Conservation (phyloP, 2,329 filamentous ascomycete genomes). For the Drechslera avenae region DNA sequence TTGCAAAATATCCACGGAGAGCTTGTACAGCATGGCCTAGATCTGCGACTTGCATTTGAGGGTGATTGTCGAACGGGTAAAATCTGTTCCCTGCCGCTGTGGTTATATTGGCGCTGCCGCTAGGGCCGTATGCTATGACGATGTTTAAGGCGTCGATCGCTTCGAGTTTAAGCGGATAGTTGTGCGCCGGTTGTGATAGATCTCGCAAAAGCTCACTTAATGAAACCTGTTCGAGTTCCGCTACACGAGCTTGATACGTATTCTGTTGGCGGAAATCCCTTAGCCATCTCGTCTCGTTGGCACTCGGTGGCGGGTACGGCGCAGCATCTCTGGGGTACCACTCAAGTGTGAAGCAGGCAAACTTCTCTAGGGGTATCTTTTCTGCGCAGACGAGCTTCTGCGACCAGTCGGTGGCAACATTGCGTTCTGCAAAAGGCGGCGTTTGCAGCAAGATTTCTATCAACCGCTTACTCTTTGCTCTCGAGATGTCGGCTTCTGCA, state of each 20-base stretch:
- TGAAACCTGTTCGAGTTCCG: constrained; percentile 32
- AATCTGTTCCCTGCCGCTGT: constrained; percentile 59
- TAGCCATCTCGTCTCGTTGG: constrained; percentile 9
- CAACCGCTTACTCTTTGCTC: constrained; percentile 55
- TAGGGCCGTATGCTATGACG: constrained; percentile 57
- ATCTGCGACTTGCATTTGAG: constrained; percentile 46
- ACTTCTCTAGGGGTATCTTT: constrained; percentile 27
- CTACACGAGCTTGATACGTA: constrained; percentile 26
- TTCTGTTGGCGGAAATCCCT: constrained; percentile 24
- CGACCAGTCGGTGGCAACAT: constrained; percentile 49
- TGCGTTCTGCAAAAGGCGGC: constrained; percentile 35
- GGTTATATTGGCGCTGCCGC: constrained; percentile 48
- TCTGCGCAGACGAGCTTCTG: constrained; percentile 34
- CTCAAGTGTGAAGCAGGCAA: constrained; percentile 24
- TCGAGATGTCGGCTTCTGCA: constrained; percentile 43
- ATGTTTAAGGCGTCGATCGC: constrained; percentile 65
- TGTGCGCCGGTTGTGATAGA: constrained; percentile 50
- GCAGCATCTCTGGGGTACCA: constrained; percentile 37
- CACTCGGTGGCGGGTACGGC: constrained; percentile 29
- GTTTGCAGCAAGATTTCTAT: constrained; percentile 53
- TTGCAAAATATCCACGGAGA: constrained; percentile 66
- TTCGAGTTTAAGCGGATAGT: constrained; percentile 55
- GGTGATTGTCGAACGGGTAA: constrained; percentile 52
- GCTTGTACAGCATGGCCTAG: constrained; percentile 61
- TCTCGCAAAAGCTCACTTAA: constrained; percentile 50